A percentile compares a stretch with the other conserved stretches of the same genome.
phyloP scores from a whole-genome alignment of 78 protist species.

The Tieghemostelium lacteum region DNA sequence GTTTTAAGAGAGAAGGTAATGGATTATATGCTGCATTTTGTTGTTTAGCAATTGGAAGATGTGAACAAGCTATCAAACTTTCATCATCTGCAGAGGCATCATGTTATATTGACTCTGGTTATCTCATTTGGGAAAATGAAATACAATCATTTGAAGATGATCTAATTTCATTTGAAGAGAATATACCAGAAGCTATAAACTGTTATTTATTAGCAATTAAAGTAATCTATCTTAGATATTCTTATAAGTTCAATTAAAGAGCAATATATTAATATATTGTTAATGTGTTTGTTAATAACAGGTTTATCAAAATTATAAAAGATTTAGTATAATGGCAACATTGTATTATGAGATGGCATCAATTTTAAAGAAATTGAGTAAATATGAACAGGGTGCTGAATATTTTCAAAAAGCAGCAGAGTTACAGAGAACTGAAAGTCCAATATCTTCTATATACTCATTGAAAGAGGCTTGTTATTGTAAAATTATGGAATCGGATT shows the following conservation, averaged over 20 bases:
- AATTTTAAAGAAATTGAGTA: conserved; percentile 43
- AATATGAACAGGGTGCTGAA: conserved; percentile 56
- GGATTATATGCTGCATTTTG: conserved; percentile 75
- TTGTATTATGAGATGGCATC: conserved; percentile 71
- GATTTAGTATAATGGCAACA: conserved; percentile 79
- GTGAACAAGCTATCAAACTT: conserved; percentile 70
- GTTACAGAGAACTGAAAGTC: conserved; percentile 69
- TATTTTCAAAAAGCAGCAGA: conserved; percentile 74
- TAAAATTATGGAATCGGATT: conserved; percentile 66
- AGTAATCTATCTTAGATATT: neutral
- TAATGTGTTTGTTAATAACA: neutral
- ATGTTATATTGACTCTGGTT: conserved; percentile 78
- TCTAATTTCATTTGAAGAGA: conserved; percentile 53
- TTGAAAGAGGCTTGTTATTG: conserved; percentile 54
- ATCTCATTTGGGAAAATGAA: conserved; percentile 75
- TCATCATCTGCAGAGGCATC: conserved; percentile 78
- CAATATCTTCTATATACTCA: conserved; percentile 41
- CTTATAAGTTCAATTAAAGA: neutral
- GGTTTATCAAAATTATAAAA: conserved; percentile 76
- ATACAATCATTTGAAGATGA: conserved; percentile 17
- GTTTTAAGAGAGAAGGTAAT: conserved; percentile 68
- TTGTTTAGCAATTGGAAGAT: conserved; percentile 64
- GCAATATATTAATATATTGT: too few species aligned
- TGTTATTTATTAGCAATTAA: conserved; percentile 74
- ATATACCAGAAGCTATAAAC: conserved; percentile 74